Conservation (phyloP, 106 monocot genomes). For the Alisma plantagoaquatica region DNA sequence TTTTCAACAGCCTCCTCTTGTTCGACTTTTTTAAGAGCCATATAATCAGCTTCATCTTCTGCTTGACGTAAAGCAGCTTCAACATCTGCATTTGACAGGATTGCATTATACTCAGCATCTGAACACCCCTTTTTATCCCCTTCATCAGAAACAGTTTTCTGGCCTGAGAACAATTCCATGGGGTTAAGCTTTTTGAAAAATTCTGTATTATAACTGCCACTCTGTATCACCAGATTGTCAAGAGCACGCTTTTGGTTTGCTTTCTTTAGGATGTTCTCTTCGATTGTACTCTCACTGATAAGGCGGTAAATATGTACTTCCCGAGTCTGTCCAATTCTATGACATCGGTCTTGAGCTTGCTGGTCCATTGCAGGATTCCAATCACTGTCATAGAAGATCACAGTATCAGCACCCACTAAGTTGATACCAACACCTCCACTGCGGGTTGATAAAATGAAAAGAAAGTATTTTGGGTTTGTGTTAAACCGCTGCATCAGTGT, state of each 20-base stretch:
- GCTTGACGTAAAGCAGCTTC: conserved; percentile 94
- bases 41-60: conserved; percentile 99
- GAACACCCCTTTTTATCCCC: conserved; percentile 22
- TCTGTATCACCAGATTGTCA: conserved; percentile 97
- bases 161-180: conserved; percentile 81
- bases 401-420: conserved; percentile 96
- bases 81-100: conserved; percentile 86
- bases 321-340: conserved; percentile 95
- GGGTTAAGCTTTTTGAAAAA: conserved; percentile 99
- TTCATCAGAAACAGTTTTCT: conserved; percentile 28
- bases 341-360: conserved; percentile 99
- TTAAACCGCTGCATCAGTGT: conserved; percentile 98
- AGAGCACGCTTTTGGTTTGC: conserved; percentile 95
- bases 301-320: conserved; percentile 97
- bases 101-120: conserved; percentile 10
- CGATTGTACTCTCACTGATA: conserved; percentile 92
- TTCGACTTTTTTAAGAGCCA: conserved; percentile 92
- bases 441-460: conserved; percentile 95
- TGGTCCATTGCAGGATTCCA: conserved; percentile 99
- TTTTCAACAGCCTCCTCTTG: conserved; percentile 96
- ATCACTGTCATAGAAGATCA: conserved; percentile 99
- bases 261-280: conserved; percentile 97
- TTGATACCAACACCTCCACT: conserved; percentile 99
- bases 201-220: conserved; percentile 96
- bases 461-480: conserved; percentile 86